Conservation (phyloP, 1,284 basidiomycete genomes). For the Rhodotorula sp. region DNA sequence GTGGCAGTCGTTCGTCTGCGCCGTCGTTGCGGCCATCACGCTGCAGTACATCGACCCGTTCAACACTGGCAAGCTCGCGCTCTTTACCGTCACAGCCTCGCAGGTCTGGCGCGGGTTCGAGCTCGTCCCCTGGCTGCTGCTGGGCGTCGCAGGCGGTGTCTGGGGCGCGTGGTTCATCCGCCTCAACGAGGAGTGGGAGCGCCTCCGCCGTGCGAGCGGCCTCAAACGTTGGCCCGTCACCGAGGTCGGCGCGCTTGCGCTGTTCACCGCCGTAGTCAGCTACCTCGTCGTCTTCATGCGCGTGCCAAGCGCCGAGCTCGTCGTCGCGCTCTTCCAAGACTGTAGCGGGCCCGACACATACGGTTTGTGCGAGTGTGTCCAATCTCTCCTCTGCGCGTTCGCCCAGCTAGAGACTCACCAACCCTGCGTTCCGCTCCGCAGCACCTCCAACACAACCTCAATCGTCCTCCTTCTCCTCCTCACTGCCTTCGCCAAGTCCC, state of each 20-base stretch:
- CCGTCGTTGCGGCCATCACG: constrained; percentile 70
- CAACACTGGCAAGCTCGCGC: constrained; percentile 66
- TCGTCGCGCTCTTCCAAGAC: constrained; percentile 76
- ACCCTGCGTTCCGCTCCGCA: too few relatives aligned
- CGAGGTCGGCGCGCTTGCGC: constrained; percentile 63
- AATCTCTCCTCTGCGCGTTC: too few relatives aligned
- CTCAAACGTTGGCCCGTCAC: constrained; percentile 73
- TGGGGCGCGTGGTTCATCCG: constrained; percentile 95
- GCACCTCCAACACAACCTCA: constrained; percentile 17
- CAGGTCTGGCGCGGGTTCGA: constrained; percentile 58
- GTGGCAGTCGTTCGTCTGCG: constrained; percentile 79
- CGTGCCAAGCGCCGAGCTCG: constrained; percentile 43
- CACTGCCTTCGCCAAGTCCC: constrained; percentile 65
- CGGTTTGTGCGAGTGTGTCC: constrained; percentile 64
- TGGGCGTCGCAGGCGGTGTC: constrained; percentile 62
- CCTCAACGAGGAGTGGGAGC: constrained; percentile 78
- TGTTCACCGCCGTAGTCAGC: constrained; percentile 70
- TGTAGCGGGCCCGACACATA: constrained; percentile 67
- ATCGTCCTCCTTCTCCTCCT: constrained; percentile 36
- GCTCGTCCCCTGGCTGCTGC: constrained; percentile 45
- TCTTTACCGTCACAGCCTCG: constrained; percentile 87
- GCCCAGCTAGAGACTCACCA: too few relatives aligned
- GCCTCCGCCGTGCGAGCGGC: constrained; percentile 46
- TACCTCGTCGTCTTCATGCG: constrained; percentile 64
- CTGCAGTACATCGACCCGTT: constrained; percentile 80